Evolutionary conservation across 305 asterid species (phyloP).

Genomic region (Plantago coronopus): DNA sequence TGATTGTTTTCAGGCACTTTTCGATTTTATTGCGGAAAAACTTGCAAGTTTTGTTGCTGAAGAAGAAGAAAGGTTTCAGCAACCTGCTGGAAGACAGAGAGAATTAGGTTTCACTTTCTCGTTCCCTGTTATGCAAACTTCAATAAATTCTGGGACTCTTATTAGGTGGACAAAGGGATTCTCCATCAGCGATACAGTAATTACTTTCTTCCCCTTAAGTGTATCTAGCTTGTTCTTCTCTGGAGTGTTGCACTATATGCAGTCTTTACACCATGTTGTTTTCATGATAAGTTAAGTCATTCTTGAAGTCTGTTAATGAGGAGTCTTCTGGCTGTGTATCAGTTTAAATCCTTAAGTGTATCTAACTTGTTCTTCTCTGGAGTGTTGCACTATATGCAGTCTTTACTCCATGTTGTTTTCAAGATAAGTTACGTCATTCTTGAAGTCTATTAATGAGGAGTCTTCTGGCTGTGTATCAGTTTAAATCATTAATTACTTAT

Average conservation of each 20-base stretch:
- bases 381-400: slow-evolving; percentile 1
- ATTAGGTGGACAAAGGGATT: slow-evolving; percentile 89
- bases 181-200: slow-evolving; percentile 73
- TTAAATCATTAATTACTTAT: neutral
- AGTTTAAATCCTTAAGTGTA: neutral
- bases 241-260: neutral
- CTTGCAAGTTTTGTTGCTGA: slow-evolving; percentile 64
- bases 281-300: neutral
- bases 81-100: slow-evolving; percentile 56
- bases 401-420: neutral
- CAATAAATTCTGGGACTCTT: slow-evolving; percentile 68
- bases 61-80: slow-evolving; percentile 54
- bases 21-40: slow-evolving; percentile 71
- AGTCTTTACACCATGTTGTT: neutral
- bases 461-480: too few relatives aligned
- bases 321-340: too few relatives aligned
- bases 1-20: slow-evolving; percentile 59
- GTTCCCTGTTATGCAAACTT: slow-evolving; percentile 81
- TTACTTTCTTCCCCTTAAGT: slow-evolving; percentile 12
- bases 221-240: slow-evolving; percentile 14
- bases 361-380: slow-evolving; percentile 12
- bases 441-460: neutral
- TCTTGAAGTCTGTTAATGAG: neutral
- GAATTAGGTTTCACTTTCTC: slow-evolving; percentile 91
- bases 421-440: neutral